Base-by-base conservation (phyloP, 1,284 basidiomycete genomes). In the Apiotrichum veenhuisii region DNA sequence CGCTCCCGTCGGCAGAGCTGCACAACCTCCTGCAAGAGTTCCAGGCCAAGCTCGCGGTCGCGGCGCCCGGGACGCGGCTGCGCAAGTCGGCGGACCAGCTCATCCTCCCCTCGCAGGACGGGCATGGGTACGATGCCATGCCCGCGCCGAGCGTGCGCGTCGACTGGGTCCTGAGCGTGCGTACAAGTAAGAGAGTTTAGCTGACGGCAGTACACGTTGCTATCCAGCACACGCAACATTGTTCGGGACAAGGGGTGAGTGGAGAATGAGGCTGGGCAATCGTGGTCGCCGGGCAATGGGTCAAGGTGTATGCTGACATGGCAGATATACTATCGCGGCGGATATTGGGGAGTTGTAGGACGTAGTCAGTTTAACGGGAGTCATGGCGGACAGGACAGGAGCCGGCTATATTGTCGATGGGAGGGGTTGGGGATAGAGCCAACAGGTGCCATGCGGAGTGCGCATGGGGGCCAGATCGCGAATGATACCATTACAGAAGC, bases 11-110 rank as follows among this genome's bases (percentile, higher is more conserved):
- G 10, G 64, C 64, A 8, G 68, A 77, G 23, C 61, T 77, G 22
- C 76, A 77, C 59, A 77, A 77, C 52, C 59, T 74, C 12, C 57
- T 77, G 0, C 65, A 71, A 27, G 76, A 77, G 52, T 77, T 77
- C 59, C 34, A 59, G 17, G 26, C 61, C 8, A 55, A 58, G 37
- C 41, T 65, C 17, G 45, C 55, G 5, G 50, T 44, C 7, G 54
- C 58, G n/a, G 55, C 57, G 12, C 62, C 62, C 9, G 49, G 41
- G 11, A 30, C 30, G 34, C 46, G 30, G 11, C 26, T 40, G 26
- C n/a, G 12, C n/a, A n/a, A n/a, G n/a, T n/a, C n/a, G n/a, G n/a
- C n/a, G n/a, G n/a, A n/a, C 42, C 12, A 40, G 53, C 36, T 33
- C 44, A 20, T 30, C 17, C 37, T 53, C 1, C 47, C 73, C 14